A percentile compares a stretch with the other conserved stretches of the same genome.
These are phyloP conservation scores for Neofusicoccum laricinum DNA, from an alignment of 2,329 filamentous ascomycete species.

Conservation along the genomic window DNA sequence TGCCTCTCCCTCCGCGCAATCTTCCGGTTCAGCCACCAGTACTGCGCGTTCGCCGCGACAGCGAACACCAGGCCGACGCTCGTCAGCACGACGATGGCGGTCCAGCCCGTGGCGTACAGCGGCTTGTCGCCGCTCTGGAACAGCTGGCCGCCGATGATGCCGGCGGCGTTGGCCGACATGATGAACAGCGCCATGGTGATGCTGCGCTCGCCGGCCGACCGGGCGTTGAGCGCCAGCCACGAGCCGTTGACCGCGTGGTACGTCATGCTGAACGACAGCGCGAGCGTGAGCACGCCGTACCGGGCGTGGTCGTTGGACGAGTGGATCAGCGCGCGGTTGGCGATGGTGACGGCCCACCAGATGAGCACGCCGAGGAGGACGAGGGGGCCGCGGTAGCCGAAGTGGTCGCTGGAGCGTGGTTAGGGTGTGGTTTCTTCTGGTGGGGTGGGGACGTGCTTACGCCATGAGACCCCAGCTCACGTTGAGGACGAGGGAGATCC, in stretches of 20 bases:
- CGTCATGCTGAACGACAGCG: conserved; percentile 7
- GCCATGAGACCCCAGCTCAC: conserved; percentile 18
- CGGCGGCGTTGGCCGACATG: conserved; percentile 21
- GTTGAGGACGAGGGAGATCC: conserved; percentile 24
- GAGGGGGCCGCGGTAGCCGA: conserved; percentile 10
- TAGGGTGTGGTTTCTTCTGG: too few species aligned
- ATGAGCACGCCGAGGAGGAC: conserved; percentile 14
- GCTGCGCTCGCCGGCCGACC: conserved; percentile 20
- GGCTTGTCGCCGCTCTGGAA: conserved; percentile 21
- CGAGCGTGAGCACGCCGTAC: conserved; percentile 16
- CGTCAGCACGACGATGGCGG: conserved; percentile 18
- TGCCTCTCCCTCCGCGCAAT: conserved; percentile 2
- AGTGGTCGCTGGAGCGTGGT: neutral
- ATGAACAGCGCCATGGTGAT: conserved; percentile 24
- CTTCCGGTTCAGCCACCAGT: conserved; percentile 19
- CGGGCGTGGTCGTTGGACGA: conserved; percentile 6
- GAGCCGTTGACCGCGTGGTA: conserved; percentile 22
- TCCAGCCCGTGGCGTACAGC: conserved; percentile 20
- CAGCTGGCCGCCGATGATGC: conserved; percentile 23
- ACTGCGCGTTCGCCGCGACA: conserved; percentile 19
- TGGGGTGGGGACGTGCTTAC: too few species aligned
- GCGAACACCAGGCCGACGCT: conserved; percentile 13
- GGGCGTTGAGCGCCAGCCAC: conserved; percentile 23
- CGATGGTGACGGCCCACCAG: conserved; percentile 17
- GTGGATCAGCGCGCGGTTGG: conserved; percentile 9